Base-by-base conservation (phyloP, 495 filamentous ascomycete species). In the Hyaloscypha finlandica region DNA sequence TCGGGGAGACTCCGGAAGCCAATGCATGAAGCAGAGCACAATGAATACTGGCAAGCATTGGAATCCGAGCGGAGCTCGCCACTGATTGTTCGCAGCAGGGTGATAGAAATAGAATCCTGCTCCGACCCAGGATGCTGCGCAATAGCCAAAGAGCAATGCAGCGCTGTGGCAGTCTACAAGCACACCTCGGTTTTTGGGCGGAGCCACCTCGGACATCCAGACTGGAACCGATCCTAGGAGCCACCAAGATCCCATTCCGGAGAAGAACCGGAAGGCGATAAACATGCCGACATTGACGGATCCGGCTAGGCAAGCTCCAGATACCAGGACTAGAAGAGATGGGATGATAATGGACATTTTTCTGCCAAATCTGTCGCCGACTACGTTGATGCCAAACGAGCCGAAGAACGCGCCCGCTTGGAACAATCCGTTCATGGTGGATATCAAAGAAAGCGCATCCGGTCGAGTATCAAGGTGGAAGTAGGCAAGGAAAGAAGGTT, bases 371-470 rank as follows among this genome's bases (percentile, higher is more conserved):
- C 64, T 60, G 45, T 73, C 70, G 25, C 42, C 37, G n/a, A 71
- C 59, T 2, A 57, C 8, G 6, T 51, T 59, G 45, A 73, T 53
- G 3, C 59, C n/a, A 35, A 73, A 54, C 2, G 69, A 61, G 3
- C 71, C 71, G 48, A 71, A 60, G 25, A 74, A 66, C 57, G 66
- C 73, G 0, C 73, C 74, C 4, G 71, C 67, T 42, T 77, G 70
- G 68, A 73, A 77, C 14, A 74, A 54, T 11, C 73, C 71, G 58
- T 75, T 75, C 19, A 63, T 76, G n/a, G 73, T 69, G 3, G 74
- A 71, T 19, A 71, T 66, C 6, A 76, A 61, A 14, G 55, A 57
- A 4, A 66, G 67, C 1, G 56, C 74, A 68, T 76, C 48, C n/a
- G 33, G 9, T 35, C 63, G 35, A 14, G 73, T 76, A 37, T 67